These are phyloP conservation scores for Suillus lakei DNA, from an alignment of 768 basidiomycete genomes.

Conservation along the genomic window DNA sequence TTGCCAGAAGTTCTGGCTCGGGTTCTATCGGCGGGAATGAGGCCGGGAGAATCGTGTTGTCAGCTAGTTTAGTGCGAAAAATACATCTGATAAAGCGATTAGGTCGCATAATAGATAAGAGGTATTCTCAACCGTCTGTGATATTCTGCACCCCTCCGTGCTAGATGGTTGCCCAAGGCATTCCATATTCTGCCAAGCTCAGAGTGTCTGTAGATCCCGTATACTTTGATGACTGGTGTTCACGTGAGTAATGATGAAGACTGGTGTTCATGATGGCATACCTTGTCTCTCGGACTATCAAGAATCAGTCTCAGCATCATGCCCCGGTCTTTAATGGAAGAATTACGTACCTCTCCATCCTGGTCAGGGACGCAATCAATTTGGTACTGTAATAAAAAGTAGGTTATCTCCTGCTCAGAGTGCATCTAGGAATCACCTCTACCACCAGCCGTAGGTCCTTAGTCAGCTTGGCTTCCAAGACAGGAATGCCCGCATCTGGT, in stretches of 20 bases:
- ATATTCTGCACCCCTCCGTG: conserved; percentile 55
- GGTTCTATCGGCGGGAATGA: conserved; percentile 50
- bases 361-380: conserved; percentile 50
- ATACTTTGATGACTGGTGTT: conserved; percentile 49
- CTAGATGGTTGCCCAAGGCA: conserved; percentile 46
- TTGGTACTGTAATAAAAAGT: conserved; percentile 44
- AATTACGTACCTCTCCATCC: conserved; percentile 31
- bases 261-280: conserved; percentile 16
- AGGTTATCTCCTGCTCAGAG: neutral
- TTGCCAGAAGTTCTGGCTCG: conserved; percentile 18
- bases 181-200: conserved; percentile 55
- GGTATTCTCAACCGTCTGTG: conserved; percentile 45
- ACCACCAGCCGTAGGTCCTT: conserved; percentile 55
- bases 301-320: neutral
- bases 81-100: conserved; percentile 43
- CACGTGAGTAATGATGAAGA: neutral
- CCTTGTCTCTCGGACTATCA: conserved; percentile 45
- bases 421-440: conserved; percentile 19
- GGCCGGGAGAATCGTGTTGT: conserved; percentile 52
- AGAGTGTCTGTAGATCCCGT: conserved; percentile 53
- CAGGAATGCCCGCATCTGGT: conserved; percentile 49
- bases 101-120: neutral
- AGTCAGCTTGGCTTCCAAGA: conserved; percentile 73
- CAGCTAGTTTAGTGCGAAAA: conserved; percentile 41
- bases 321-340: neutral